Percentiles rank a stretch among this genome's conserved stretches.
Conservation (phyloP, 192 early-diverging fungal species). For the Gonapodya prolifera region DNA sequence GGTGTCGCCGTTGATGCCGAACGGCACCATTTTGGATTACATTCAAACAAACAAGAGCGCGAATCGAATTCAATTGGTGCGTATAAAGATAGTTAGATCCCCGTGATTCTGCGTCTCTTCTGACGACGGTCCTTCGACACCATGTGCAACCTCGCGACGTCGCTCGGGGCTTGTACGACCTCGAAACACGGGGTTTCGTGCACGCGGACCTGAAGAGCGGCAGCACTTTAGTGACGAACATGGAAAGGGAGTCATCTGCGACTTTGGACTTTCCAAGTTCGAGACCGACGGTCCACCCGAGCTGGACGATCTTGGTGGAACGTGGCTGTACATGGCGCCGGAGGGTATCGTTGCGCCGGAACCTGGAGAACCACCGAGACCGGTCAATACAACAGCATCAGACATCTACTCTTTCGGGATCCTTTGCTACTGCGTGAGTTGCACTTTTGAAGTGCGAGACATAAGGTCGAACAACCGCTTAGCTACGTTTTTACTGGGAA, state of each 20-base stretch:
- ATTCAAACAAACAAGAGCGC: neutral
- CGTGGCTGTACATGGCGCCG: neutral
- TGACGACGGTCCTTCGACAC: no score
- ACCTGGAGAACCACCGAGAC: neutral
- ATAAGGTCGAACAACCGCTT: no score
- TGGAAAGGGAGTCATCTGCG: neutral
- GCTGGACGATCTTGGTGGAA: neutral
- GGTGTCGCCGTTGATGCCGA: neutral
- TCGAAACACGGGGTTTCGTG: neutral
- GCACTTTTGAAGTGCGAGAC: neutral
- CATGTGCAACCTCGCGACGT: neutral
- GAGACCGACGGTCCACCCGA: no score
- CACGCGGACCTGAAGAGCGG: neutral
- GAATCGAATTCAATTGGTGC: no score
- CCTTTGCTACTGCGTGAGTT: neutral
- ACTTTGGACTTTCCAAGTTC: slow-evolving; percentile 7
- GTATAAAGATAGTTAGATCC: no score
- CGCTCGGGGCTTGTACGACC: neutral
- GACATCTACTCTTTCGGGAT: neutral
- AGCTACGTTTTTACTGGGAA: no score
- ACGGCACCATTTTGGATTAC: neutral
- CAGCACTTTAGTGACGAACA: neutral
- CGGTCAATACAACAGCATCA: neutral
- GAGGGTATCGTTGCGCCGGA: neutral
- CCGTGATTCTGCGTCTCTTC: no score